Conservation (phyloP, 2,329 filamentous ascomycete species). For the Aspergillus udagawae region DNA sequence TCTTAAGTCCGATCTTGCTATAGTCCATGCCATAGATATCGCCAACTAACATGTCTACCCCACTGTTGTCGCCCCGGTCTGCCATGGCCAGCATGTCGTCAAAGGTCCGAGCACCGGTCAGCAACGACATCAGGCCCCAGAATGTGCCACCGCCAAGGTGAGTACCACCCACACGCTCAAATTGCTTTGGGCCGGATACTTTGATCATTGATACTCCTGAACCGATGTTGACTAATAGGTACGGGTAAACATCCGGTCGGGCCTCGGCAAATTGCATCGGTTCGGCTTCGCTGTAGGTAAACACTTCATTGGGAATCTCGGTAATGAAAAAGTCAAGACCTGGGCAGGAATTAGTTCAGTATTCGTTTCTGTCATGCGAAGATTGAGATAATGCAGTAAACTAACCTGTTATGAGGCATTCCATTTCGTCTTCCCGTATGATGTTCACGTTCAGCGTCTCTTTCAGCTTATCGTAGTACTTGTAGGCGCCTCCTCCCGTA, state of each 20-base stretch:
- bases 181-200: conserved; percentile 82
- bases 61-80: conserved; percentile 83
- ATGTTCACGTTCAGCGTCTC: conserved; percentile 83
- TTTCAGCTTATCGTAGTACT: conserved; percentile 89
- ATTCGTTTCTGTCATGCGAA: not conserved
- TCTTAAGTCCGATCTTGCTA: conserved; percentile 92
- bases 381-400: not conserved
- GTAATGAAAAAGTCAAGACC: conserved; percentile 98
- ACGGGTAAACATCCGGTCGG: conserved; percentile 82
- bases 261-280: conserved; percentile 86
- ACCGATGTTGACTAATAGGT: conserved; percentile 96
- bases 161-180: conserved; percentile 87
- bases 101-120: conserved; percentile 93
- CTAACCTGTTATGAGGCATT: conserved; percentile 88
- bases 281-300: conserved; percentile 87
- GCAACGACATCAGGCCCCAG: conserved; percentile 86
- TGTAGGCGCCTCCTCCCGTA: conserved; percentile 92
- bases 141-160: conserved; percentile 95
- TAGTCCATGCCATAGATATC: conserved; percentile 98
- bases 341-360: conserved; percentile 32
- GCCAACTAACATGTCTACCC: conserved; percentile 93
- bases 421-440: conserved; percentile 94
- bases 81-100: conserved; percentile 96
- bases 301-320: conserved; percentile 94
- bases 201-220: conserved; percentile 97